Base-by-base conservation (phyloP, 2,329 filamentous ascomycete genomes). In the Hymenoscyphus occultus region DNA sequence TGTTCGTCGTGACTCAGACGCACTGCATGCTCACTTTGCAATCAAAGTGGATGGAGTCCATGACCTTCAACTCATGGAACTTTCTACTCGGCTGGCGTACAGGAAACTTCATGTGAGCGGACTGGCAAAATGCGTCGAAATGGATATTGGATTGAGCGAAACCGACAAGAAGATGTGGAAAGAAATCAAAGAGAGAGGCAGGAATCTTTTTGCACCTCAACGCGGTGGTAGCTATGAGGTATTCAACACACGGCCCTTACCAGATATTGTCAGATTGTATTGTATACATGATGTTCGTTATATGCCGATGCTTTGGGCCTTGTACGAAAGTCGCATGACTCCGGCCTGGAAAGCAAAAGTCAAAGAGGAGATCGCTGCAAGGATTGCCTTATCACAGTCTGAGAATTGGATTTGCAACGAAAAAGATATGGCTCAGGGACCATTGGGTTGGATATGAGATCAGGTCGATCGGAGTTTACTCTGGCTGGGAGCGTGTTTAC, bases 11-110 rank as follows among this genome's bases (percentile, higher is more conserved):
- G 28, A 32, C 13, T 32, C 28, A 2, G 54, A 39, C n/a, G 32
- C 28, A 32, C 13, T 57, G 31, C 7, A 35, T 32, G 16, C 28
- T 32, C 28, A 32, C 13, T 57, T 32, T 12, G 54, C 12, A 5
- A 39, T 57, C 31, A 32, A 57, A 32, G 13, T 39, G 1, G 32
- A 6, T 10, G 32, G 32, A 9, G 31, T 57, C 31, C 28, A 35
- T 32, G 54, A 57, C 31, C 13, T 57, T 19, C 54, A 57, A 39
- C 32, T 57, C 13, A 57, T 57, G 54, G 54, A 57, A n/a, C 45
- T 51, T 12, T 51, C 45, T 19, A 12, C 7, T 22, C 45, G 45
- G 3, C 45, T 19, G n/a, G 45, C 45, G 12, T 51, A 22, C n/a
- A 28, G 7, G 12, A 51, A 51, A 13, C n/a, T 19, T 12, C 2